Evolutionary conservation across 164 flowering plant species (phyloP).

Genomic region (Tetracentron sinense): DNA sequence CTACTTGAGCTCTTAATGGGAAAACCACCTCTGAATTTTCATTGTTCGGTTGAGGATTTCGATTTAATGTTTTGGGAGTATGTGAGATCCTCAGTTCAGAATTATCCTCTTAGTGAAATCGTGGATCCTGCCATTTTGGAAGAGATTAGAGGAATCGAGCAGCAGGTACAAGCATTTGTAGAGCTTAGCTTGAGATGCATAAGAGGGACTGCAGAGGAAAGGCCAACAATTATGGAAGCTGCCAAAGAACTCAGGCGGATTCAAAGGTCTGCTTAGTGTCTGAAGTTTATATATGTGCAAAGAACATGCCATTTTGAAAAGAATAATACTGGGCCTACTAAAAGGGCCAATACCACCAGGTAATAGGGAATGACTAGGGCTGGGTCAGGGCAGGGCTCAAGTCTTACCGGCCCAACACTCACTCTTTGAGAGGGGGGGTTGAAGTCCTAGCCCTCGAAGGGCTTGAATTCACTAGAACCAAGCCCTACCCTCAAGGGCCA

Average conservation of each 20-base stretch:
- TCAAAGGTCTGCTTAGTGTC: too few species aligned
- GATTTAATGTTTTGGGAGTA: neutral
- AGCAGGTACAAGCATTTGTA: neutral
- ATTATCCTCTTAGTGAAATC: neutral
- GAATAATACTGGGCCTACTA: too few species aligned
- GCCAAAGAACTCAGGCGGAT: slow-evolving; percentile 9
- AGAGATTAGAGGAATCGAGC: neutral
- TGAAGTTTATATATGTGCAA: too few species aligned
- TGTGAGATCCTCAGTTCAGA: neutral
- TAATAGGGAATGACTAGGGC: too few species aligned
- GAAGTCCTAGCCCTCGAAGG: too few species aligned
- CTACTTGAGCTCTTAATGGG: neutral
- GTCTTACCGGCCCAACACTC: too few species aligned
- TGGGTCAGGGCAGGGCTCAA: too few species aligned
- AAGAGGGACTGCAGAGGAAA: neutral
- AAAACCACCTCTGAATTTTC: neutral
- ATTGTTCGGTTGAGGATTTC: neutral
- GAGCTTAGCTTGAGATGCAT: slow-evolving; percentile 1
- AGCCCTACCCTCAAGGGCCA: too few species aligned
- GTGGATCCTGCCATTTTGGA: slow-evolving; percentile 1
- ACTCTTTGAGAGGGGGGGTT: too few species aligned
- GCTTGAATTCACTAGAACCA: too few species aligned
- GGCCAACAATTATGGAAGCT: slow-evolving; percentile 10
- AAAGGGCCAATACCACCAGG: too few species aligned
- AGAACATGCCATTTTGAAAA: too few species aligned